Percentiles rank a stretch among this genome's conserved stretches.
These are phyloP conservation scores for Cicer arietinum DNA, from an alignment of 306 rosid genomes.

Conservation along the genomic window DNA sequence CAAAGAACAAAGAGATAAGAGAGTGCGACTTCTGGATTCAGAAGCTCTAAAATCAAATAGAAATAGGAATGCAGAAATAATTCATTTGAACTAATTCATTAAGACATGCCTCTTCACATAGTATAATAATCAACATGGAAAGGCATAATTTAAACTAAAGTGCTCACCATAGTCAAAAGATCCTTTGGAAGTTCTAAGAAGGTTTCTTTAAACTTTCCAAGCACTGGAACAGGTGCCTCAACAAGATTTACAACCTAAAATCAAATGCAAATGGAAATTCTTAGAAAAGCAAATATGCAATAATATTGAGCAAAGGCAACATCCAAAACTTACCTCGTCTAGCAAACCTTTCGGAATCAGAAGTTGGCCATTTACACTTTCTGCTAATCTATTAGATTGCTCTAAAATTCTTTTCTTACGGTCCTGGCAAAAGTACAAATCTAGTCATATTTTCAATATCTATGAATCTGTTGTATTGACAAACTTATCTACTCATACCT, in stretches of 20 bases:
- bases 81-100: slow-evolving; percentile 30
- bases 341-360: slow-evolving; percentile 73
- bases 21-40: neutral
- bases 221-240: slow-evolving; percentile 91
- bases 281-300: slow-evolving; percentile 41
- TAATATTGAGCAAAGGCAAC: slow-evolving; percentile 43
- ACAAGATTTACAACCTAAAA: slow-evolving; percentile 90
- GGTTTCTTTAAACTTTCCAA: slow-evolving; percentile 81
- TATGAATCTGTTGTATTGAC: neutral
- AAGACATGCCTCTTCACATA: slow-evolving; percentile 4
- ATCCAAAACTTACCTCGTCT: slow-evolving; percentile 67
- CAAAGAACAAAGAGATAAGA: neutral
- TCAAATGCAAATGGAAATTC: slow-evolving; percentile 21
- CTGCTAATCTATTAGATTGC: slow-evolving; percentile 68
- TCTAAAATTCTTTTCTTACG: slow-evolving; percentile 71
- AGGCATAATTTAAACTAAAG: slow-evolving; percentile 27
- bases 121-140: slow-evolving; percentile 15
- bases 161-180: slow-evolving; percentile 85
- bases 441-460: neutral
- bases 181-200: slow-evolving; percentile 95
- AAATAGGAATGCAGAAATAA: slow-evolving; percentile 20
- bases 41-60: neutral
- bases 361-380: slow-evolving; percentile 72
- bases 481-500: slow-evolving; percentile 56
- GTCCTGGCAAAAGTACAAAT: slow-evolving; percentile 56